These are phyloP conservation scores for Lentinula sp. DNA, from an alignment of 768 basidiomycete genomes.

Conservation along the genomic window DNA sequence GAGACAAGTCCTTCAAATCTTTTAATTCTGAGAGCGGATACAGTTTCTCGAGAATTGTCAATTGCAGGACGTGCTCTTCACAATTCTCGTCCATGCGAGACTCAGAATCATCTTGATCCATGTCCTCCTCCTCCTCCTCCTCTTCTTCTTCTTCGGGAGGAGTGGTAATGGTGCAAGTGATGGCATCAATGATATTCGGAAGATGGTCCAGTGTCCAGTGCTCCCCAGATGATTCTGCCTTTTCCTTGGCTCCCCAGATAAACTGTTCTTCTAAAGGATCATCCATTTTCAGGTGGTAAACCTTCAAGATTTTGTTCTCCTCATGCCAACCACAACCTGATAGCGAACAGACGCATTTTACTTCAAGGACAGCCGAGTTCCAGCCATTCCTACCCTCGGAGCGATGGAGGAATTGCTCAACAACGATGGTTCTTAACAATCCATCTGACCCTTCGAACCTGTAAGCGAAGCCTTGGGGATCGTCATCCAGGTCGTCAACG, in stretches of 20 bases:
- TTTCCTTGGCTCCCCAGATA: background rate
- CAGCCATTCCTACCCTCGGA: background rate
- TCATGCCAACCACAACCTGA: background rate
- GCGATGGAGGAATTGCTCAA: background rate
- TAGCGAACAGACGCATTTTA: background rate
- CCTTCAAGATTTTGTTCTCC: background rate
- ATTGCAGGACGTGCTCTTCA: background rate
- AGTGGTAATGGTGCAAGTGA: background rate
- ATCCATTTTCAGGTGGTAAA: too few relatives aligned
- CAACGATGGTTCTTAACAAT: too few relatives aligned
- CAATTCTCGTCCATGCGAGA: conserved; percentile 12
- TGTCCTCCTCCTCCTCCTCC: too few relatives aligned
- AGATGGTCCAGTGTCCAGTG: background rate
- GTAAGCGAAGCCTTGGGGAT: too few relatives aligned
- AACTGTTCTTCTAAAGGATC: background rate
- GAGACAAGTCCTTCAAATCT: background rate
- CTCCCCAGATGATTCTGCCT: background rate
- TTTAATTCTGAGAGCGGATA: background rate
- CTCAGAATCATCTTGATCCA: too few relatives aligned
- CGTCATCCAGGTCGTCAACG: too few relatives aligned
- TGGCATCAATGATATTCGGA: background rate
- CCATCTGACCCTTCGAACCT: too few relatives aligned
- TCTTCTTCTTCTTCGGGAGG: too few relatives aligned
- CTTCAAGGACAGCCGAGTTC: background rate
- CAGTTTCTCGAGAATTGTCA: background rate